phyloP scores from a whole-genome alignment of 2,329 filamentous ascomycete genomes.

The Nannizziopsis barbatae region DNA sequence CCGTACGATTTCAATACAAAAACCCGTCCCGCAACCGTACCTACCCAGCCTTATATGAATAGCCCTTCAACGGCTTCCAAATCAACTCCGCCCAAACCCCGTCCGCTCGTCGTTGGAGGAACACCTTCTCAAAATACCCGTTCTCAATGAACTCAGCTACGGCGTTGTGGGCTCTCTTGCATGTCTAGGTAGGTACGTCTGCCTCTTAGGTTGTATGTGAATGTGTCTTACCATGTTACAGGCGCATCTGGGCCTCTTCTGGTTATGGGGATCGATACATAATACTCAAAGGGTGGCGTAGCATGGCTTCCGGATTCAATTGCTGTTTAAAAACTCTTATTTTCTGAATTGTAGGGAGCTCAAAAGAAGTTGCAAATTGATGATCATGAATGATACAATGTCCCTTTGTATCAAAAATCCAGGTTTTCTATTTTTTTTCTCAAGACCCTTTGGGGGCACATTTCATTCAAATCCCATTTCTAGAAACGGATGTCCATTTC shows the following conservation, averaged over 20 bases:
- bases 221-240: neutral
- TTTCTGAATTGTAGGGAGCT: neutral
- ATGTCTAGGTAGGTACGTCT: slow-evolving; percentile 5
- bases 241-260: slow-evolving; percentile 17
- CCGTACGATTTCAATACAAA: slow-evolving; percentile 33
- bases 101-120: slow-evolving; percentile 32
- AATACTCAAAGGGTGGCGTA: slow-evolving; percentile 4
- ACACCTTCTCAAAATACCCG: slow-evolving; percentile 19
- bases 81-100: slow-evolving; percentile 22
- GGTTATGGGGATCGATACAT: slow-evolving; percentile 12
- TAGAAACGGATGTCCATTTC: too few relatives aligned
- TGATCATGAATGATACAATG: slow-evolving; percentile 5
- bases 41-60: slow-evolving; percentile 5
- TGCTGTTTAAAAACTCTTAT: neutral
- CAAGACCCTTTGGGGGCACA: neutral
- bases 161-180: slow-evolving; percentile 6
- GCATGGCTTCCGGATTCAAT: slow-evolving; percentile 5
- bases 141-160: slow-evolving; percentile 6
- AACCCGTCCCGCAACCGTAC: slow-evolving; percentile 20
- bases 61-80: slow-evolving; percentile 13
- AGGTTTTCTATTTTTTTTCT: neutral
- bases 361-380: slow-evolving; percentile 4
- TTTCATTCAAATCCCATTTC: too few relatives aligned
- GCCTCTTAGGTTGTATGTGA: neutral
- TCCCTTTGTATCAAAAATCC: slow-evolving; percentile 1